Percentiles rank a stretch among this genome's conserved stretches.
Conservation (phyloP, 192 early-diverging fungal genomes). For the Coemansia sp. region DNA sequence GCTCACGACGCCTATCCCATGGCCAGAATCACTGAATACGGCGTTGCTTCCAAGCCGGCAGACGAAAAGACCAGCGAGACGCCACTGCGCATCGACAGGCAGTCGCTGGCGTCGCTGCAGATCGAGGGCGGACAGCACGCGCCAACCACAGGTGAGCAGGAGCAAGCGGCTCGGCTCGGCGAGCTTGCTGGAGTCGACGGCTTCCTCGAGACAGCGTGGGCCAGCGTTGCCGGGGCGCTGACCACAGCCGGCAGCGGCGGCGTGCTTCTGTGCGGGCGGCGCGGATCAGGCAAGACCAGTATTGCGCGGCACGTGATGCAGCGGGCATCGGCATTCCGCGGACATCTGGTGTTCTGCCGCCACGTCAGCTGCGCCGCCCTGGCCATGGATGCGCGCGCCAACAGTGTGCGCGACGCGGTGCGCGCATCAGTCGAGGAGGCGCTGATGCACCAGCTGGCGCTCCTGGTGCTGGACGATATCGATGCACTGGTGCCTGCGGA, state of each 20-base stretch:
- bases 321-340: conserved; percentile 11
- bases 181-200: conserved; percentile 31
- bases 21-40: conserved; percentile 16
- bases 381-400: conserved; percentile 21
- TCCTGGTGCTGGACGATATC: conserved; percentile 53
- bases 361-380: conserved; percentile 32
- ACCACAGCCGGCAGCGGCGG: conserved; percentile 37
- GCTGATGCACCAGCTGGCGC: conserved; percentile 17
- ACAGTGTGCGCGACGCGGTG: conserved; percentile 19
- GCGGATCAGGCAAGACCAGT: conserved; percentile 75
- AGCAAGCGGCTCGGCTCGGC: not conserved
- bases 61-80: conserved; percentile 8
- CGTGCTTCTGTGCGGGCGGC: conserved; percentile 67
- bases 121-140: conserved; percentile 5
- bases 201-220: conserved; percentile 36
- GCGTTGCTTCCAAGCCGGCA: not conserved
- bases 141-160: not conserved
- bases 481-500: conserved; percentile 46
- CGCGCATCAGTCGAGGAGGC: conserved; percentile 11
- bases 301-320: conserved; percentile 55
- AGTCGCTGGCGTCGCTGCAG: conserved; percentile 6
- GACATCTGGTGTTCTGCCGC: conserved; percentile 22
- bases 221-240: conserved; percentile 27
- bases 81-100: conserved; percentile 17
- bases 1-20: not conserved